phyloP scores from a whole-genome alignment of 2,329 filamentous ascomycete genomes.

The Arthrobotrys pseudoclavata region DNA sequence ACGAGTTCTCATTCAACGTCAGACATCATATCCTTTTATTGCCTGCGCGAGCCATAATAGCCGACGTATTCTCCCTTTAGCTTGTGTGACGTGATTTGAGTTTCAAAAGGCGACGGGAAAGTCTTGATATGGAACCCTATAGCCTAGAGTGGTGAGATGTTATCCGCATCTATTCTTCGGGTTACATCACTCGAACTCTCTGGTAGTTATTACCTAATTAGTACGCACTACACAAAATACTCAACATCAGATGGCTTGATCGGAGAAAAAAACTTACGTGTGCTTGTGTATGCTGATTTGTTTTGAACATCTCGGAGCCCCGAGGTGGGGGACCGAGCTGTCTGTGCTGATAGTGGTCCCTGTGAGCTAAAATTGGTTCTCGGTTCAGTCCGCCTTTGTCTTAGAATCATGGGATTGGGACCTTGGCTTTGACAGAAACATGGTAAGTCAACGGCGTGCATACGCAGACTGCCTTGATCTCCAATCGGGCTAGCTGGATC shows the following conservation, averaged over 20 bases:
- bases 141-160: neutral
- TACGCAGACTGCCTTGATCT: slow-evolving; percentile 29
- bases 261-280: neutral
- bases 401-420: slow-evolving; percentile 31
- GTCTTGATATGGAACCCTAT: neutral
- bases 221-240: neutral
- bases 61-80: neutral
- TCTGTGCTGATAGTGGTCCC: neutral
- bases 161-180: neutral
- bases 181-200: neutral
- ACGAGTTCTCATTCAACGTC: neutral
- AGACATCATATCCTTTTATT: neutral
- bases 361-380: neutral
- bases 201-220: neutral
- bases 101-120: neutral
- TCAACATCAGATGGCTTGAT: neutral
- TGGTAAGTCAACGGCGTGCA: slow-evolving; percentile 32
- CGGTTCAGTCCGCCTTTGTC: neutral
- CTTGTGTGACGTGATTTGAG: neutral
- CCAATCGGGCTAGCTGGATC: slow-evolving; percentile 24
- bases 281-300: neutral
- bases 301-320: neutral
- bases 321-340: slow-evolving; percentile 13
- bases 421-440: slow-evolving; percentile 6
- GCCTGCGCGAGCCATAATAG: neutral